Evolutionary conservation across 768 basidiomycete species (phyloP).

Genomic region (Fibroporia radiculosa): DNA sequence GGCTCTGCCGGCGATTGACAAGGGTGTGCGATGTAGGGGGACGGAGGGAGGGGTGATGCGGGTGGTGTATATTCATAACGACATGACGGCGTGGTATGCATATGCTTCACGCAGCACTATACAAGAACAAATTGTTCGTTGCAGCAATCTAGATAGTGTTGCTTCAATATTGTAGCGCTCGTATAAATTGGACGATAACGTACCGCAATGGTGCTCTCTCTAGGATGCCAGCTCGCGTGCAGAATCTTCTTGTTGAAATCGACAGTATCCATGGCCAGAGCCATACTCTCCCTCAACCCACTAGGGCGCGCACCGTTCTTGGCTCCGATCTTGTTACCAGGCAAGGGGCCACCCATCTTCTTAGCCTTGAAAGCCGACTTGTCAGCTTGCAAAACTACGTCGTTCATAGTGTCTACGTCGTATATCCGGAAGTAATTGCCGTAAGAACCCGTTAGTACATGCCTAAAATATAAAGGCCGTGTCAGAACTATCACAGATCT

Average conservation of each 20-base stretch:
- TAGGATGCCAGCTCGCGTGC: slow-evolving; percentile 95
- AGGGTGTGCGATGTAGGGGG: slow-evolving; percentile 8
- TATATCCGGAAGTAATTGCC: slow-evolving; percentile 99
- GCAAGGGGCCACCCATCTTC: slow-evolving; percentile 87
- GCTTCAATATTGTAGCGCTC: too few relatives aligned
- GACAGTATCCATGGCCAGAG: slow-evolving; percentile 80
- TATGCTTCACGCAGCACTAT: slow-evolving; percentile 47
- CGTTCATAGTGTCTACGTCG: slow-evolving; percentile 77
- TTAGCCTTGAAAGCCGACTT: slow-evolving; percentile 99
- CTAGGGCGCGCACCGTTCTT: slow-evolving; percentile 75
- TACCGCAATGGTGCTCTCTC: slow-evolving; percentile 97
- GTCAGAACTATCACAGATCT: too few relatives aligned
- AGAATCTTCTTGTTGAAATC: slow-evolving; percentile 98
- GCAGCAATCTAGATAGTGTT: slow-evolving; percentile 69
- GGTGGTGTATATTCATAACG: not conserved
- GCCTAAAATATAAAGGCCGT: slow-evolving; percentile 53
- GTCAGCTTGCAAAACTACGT: slow-evolving; percentile 94
- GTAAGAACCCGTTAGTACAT: slow-evolving; percentile 98
- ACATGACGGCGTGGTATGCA: slow-evolving; percentile 1
- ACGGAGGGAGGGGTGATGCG: slow-evolving; percentile 2
- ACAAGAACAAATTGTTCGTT: slow-evolving; percentile 92
- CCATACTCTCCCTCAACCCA: slow-evolving; percentile 80
- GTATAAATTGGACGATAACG: slow-evolving; percentile 24
- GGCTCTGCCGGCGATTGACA: slow-evolving; percentile 8
- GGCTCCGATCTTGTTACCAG: slow-evolving; percentile 44